Evolutionary conservation across 352 stramenopile species (phyloP).

Genomic region (Peronospora farinosa): DNA sequence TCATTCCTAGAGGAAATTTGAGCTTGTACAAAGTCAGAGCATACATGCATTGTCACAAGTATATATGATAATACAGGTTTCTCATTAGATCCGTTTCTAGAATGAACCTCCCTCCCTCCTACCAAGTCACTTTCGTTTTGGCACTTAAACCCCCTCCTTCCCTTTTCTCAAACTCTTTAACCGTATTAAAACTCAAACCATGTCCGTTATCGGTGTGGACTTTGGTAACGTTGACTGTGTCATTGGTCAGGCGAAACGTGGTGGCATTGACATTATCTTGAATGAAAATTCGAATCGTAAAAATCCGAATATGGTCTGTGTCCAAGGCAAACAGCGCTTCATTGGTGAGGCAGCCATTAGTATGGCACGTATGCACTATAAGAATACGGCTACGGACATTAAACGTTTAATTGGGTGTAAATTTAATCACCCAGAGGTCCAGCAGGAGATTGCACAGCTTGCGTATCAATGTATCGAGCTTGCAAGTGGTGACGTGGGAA

Average conservation of each 20-base stretch:
- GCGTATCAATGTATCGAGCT: constrained; percentile 90
- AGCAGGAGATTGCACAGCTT: constrained; percentile 91
- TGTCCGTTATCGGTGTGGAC: constrained; percentile 97
- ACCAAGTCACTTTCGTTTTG: constrained; percentile 32
- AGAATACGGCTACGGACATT: constrained; percentile 96
- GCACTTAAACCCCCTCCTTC: constrained; percentile 7
- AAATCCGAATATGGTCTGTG: constrained; percentile 91
- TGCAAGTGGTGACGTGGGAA: constrained; percentile 81
- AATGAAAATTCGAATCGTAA: constrained; percentile 99
- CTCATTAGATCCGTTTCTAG: constrained; percentile 20
- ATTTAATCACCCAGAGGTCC: constrained; percentile 93
- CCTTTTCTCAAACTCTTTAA: neutral
- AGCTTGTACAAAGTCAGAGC: neutral
- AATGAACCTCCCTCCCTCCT: constrained; percentile 10
- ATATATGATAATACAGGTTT: constrained; percentile 6
- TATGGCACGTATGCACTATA: constrained; percentile 94
- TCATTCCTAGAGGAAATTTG: neutral
- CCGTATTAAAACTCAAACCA: constrained; percentile 33
- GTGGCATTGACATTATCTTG: constrained; percentile 98
- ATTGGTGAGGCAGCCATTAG: constrained; percentile 89
- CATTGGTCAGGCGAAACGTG: constrained; percentile 93
- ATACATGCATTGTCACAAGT: neutral
- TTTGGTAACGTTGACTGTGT: constrained; percentile 95
- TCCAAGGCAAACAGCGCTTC: constrained; percentile 89
- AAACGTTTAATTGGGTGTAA: constrained; percentile 96